Percentiles rank a stretch among this genome's conserved stretches.
Conservation (phyloP, 176 grass and related monocot genomes). For the Poa pratensis region DNA sequence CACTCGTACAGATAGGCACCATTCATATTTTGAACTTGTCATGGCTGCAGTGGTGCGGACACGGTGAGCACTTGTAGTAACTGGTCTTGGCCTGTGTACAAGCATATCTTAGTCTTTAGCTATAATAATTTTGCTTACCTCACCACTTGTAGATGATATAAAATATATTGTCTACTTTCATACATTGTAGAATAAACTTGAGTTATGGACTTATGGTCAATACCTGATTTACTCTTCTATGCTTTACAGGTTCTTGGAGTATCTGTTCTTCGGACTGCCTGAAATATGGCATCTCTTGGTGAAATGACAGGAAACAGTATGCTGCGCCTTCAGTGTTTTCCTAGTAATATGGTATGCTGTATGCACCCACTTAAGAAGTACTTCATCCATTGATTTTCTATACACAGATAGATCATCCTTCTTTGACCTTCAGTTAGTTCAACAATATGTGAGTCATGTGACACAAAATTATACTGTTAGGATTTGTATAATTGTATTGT, state of each 20-base stretch:
- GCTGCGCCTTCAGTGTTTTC: conserved; percentile 48
- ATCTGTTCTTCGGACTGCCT: background rate
- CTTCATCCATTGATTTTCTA: background rate
- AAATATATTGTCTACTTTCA: background rate
- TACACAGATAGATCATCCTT: background rate
- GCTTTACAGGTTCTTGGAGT: conserved; percentile 29
- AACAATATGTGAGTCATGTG: background rate
- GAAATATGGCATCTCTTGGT: conserved; percentile 50
- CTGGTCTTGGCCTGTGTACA: background rate
- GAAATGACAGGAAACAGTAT: conserved; percentile 43
- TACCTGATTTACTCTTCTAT: conserved; percentile 19
- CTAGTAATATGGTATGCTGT: conserved; percentile 58
- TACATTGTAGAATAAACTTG: conserved; percentile 20
- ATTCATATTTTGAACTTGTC: background rate
- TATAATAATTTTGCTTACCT: background rate
- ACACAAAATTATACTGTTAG: background rate
- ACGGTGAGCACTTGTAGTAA: background rate
- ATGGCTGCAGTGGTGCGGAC: background rate
- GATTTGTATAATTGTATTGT: background rate
- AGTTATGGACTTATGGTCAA: background rate
- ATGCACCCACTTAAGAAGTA: conserved; percentile 10
- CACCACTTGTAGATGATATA: background rate
- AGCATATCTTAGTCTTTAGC: background rate
- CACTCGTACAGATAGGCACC: background rate
- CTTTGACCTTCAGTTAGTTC: background rate